Percentiles rank a stretch among this genome's conserved stretches.
phyloP scores from a whole-genome alignment of 1,139 yeast species.

The Saccharomyces pastorianus region DNA sequence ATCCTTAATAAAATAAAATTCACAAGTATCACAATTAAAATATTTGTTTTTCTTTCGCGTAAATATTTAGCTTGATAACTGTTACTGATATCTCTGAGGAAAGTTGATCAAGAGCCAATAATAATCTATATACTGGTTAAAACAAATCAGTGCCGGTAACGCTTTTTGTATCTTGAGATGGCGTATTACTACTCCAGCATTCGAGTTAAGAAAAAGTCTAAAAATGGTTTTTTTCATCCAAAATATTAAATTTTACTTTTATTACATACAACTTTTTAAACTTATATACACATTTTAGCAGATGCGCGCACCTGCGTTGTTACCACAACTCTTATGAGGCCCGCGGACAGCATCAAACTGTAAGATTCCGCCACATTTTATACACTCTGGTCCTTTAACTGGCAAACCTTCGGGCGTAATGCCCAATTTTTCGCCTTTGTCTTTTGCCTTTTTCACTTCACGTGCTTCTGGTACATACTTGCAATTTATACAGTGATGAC shows the following conservation, averaged over 20 bases:
- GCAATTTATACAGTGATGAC: conserved; percentile 21
- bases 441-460: conserved; percentile 15
- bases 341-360: conserved; percentile 19
- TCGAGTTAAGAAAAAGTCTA: no score
- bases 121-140: background rate
- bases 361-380: conserved; percentile 20
- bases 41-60: background rate
- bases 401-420: conserved; percentile 13
- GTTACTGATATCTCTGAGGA: background rate
- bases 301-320: background rate
- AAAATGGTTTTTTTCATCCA: background rate
- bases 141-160: no score
- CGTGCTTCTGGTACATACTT: conserved; percentile 25
- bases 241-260: background rate
- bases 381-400: conserved; percentile 15
- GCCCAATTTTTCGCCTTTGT: conserved; percentile 11
- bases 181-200: no score
- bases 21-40: background rate
- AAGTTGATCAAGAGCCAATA: background rate
- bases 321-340: conserved; percentile 5
- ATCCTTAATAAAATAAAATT: conserved; percentile 1
- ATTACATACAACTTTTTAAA: background rate
- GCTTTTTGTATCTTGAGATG: no score
- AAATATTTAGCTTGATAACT: background rate
- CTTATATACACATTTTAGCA: background rate